Base-by-base conservation (phyloP, 441 rosid genomes). In the Erysimum cheiri region DNA sequence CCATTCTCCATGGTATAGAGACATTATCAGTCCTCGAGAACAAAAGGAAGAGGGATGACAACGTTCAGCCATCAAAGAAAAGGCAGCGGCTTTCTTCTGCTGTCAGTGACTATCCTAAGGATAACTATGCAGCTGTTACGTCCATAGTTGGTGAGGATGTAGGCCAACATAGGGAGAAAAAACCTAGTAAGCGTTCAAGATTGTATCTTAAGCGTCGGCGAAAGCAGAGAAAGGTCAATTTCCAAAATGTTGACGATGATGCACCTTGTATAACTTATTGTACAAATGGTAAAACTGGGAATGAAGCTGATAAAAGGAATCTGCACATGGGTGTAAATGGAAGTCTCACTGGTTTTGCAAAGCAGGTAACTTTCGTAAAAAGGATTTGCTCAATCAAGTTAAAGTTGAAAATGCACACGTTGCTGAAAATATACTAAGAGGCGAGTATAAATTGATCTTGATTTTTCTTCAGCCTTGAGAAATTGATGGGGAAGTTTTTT, bases 191-290 rank as follows among this genome's bases (percentile, higher is more conserved):
- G 78, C 82, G 80, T 60, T 71, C 46, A 49, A 82, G 91, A 76
- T 74, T 80, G 33, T 84, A 84, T 77, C 74, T 74, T 52, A 80
- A 85, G 76, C 85, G 84, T 17, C 8, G 40, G 48, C 81, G 63
- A 71, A 84, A 63, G 79, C 75, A 52, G 72, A 81, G 65, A 50
- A 53, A 26, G 56, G 35, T 61, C 64, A 75, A 71, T 59, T 53
- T 24, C 61, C 75, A 64, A 74, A 80, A 41, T 2, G 44, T 64
- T 56, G 55, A 49, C 14, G n/a, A 3, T 63, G 60, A 69, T 33
- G 32, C 62, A 22, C 74, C 63, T 72, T 64, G 60, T 14, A 3
- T 60, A 35, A 69, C 43, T 64, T 39, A 50, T 58, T 36, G 54
- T 66, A 32, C 41, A 31, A 69, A 37, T 40, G 74, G 61, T 62